phyloP scores from a whole-genome alignment of 2,329 filamentous ascomycete species.

The Penicillium sp. region DNA sequence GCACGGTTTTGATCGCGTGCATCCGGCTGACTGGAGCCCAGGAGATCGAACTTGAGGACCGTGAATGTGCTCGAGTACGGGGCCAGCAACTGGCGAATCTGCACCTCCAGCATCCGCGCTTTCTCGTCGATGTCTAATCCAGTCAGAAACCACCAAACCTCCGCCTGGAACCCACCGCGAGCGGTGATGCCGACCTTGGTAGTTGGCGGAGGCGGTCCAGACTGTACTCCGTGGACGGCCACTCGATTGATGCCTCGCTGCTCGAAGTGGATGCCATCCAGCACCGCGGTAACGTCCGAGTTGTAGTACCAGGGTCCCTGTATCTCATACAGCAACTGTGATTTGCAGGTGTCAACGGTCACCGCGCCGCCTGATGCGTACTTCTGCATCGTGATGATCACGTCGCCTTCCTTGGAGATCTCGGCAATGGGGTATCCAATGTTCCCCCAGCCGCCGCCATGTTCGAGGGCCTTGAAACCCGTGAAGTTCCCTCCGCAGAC shows the following conservation, averaged over 20 bases:
- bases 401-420: constrained; percentile 38
- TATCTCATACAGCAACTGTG: constrained; percentile 52
- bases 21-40: constrained; percentile 29
- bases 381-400: constrained; percentile 44
- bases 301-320: constrained; percentile 55
- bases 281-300: constrained; percentile 52
- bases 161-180: constrained; percentile 45
- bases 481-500: constrained; percentile 44
- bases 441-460: constrained; percentile 38
- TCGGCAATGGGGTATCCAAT: constrained; percentile 47
- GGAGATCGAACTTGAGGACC: constrained; percentile 29
- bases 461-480: constrained; percentile 38
- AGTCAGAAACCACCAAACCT: constrained; percentile 43
- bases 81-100: constrained; percentile 40
- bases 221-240: constrained; percentile 45
- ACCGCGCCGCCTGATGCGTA: constrained; percentile 37
- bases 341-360: constrained; percentile 48
- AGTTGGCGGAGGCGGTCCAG: constrained; percentile 45
- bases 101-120: constrained; percentile 42
- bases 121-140: constrained; percentile 46
- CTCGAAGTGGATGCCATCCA: constrained; percentile 50
- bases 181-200: constrained; percentile 49
- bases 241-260: constrained; percentile 49
- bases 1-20: constrained; percentile 41
- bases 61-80: constrained; percentile 30